Evolutionary conservation across 345 rosid genomes (phyloP), one percentile per base, ranked within the genome.

Genomic region (Brassica cretica): DNA sequence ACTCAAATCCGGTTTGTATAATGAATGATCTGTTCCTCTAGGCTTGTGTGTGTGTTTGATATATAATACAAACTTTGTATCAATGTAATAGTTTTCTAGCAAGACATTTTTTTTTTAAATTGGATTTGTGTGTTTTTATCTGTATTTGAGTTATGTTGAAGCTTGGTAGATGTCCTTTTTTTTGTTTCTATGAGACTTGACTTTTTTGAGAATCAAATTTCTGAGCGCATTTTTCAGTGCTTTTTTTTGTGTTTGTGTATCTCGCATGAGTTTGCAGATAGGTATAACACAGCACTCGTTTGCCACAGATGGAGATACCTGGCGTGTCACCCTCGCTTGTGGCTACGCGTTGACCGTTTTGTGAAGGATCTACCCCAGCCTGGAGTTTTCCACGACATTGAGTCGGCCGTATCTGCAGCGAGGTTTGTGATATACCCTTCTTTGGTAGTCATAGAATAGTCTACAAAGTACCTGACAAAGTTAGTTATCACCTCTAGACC

Each of bases 261-360:
- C 82, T 82, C 74, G 82, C 77, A 72, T 89, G 91, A 87, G 91
- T 82, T 86, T 91, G 97, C 98, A 94, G 98, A 94, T 94, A 89
- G 98, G 89, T 90, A 94, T 91, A 94, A 92, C 90, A 86, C 97
- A 74, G 97, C 99, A 86, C 97, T 93, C 86, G 97, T 91, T 90
- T 93, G 97, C 97, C 94, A 90, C 94, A 95, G 98, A 95, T 95
- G 99, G 99, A 67, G 69, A 71, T 86, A 85, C 79, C 79, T 95
- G 91, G 99, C 98, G 56, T 93, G 98, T 80, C 99, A 95, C 35
- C 99, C 99, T 82, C 92, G 86, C 51, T 66, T 93, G 81, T 95
- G 99, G 99, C 88, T 95, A 37, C 91, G 96, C 25, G 99, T 95
- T 51, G 97, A 95, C 49, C 87, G 86, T n/a, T 86, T 91, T 29